Evolutionary conservation across 2,329 filamentous ascomycete genomes (phyloP), one percentile per base, ranked within the genome.

Genomic region (Scolecobasidium constrictum): DNA sequence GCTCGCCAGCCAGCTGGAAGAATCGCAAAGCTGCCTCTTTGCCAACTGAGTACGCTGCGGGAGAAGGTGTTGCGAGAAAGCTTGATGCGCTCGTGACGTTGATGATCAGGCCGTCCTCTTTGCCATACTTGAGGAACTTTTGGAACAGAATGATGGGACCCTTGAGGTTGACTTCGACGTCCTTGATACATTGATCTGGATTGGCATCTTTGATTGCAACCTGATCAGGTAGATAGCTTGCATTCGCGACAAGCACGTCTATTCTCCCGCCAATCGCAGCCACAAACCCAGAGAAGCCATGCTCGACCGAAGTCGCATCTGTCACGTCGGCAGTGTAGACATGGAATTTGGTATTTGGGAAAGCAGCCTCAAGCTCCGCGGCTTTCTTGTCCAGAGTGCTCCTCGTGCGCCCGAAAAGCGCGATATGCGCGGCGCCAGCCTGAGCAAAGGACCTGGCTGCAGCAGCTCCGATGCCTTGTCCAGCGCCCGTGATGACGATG

Each of bases 391-490:
- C 15, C 12, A 39, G 36, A 9, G 36, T 13, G 11, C 22, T 13
- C 19, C 22, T 19, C 22, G 56, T 53, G 16, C 68, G 64, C 18
- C 67, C 67, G 1, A 71, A 50, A 4, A 73, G 56, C 5, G 58
- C 60, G 38, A 73, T 66, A 1, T 56, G 55, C 35, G 59, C 52
- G 1, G 67, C 66, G 5, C 67, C 66, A 45, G 69, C 66, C 48
- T 54, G 38, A 11, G 67, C 67, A 40, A 70, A 72, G 48, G 49
- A 53, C 17, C 38, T 53, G 5, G 66, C 65, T 4, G 61, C 69
- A 40, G 58, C 62, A 34, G 56, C 57, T 23, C 68, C 68, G 28
- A 72, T 71, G 7, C 67, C 68, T 11, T 52, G 62, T 3, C 66
- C 66, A 0, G 62, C 66, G 17, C 67, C 67, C 4, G 67, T 71